Evolutionary conservation across 805 yeast genomes (phyloP).

Genomic region (Nakazawaea sp.): DNA sequence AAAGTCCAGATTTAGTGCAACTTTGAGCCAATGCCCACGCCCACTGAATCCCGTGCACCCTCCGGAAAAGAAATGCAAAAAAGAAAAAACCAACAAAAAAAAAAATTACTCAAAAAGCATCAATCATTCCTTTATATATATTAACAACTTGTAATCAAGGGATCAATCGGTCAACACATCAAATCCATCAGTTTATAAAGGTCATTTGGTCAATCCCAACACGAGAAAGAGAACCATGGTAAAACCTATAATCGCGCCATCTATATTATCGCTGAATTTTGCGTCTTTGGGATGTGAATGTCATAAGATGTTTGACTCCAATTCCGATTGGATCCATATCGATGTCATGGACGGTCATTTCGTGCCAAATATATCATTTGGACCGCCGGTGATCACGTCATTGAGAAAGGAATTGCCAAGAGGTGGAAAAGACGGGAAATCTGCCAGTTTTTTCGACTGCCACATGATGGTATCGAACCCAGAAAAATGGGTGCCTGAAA

Average conservation of each 20-base stretch:
- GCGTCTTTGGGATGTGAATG: slow-evolving; percentile 86
- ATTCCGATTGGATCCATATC: slow-evolving; percentile 96
- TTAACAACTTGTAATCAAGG: no score
- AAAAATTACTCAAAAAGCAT: background rate
- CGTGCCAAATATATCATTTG: slow-evolving; percentile 93
- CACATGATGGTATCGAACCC: slow-evolving; percentile 98
- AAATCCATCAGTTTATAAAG: background rate
- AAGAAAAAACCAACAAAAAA: background rate
- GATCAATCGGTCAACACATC: no score
- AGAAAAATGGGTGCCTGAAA: slow-evolving; percentile 87
- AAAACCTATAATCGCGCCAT: slow-evolving; percentile 85
- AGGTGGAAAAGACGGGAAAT: slow-evolving; percentile 36
- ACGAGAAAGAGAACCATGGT: slow-evolving; percentile 41
- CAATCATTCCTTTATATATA: background rate
- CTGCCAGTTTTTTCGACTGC: slow-evolving; percentile 68
- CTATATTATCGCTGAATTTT: slow-evolving; percentile 88
- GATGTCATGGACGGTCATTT: slow-evolving; percentile 99
- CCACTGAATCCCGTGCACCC: no score
- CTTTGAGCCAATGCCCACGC: no score
- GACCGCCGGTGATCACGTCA: slow-evolving; percentile 80
- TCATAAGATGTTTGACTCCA: slow-evolving; percentile 66
- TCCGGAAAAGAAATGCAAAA: background rate
- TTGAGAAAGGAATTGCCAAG: slow-evolving; percentile 75
- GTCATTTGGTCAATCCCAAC: background rate
- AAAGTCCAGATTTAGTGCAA: no score